Base-by-base conservation (phyloP, 164 flowering plant species). In the Stephania yunnanensis region DNA sequence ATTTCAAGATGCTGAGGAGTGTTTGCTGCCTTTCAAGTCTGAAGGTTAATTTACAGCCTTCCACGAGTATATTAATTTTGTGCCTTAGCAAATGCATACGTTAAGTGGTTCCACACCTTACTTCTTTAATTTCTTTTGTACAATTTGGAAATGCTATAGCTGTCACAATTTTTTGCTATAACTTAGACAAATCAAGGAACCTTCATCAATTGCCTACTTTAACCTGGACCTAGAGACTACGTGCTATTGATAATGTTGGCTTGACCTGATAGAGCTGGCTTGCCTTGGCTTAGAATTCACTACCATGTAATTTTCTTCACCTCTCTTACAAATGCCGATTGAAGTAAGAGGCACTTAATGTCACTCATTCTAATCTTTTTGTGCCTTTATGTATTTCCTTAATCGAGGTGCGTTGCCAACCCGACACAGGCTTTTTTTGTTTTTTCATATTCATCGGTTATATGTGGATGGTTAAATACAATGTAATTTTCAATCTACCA, bases 1-100 rank as follows among this genome's bases (percentile, higher is more conserved):
- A 69, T 93, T 84, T 82, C 87, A 84, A 74, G 83, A 85, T 87
- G 91, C 89, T 44, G 87, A 87, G 66, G 89, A 85, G 25, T 88
- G 94, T 75, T 19, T 89, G 46, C 48, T 80, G 76, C 89, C 93
- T 68, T 78, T 91, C 45, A 89, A 81, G 81, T 78, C 83, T 11
- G 92, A 89, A 84, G 91, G 93, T 73, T 53, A n/a, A n/a, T n/a
- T n/a, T 89, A 52, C 81, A 79, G 73, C 85, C 80, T 70, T 83
- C 92, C 13, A 82, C 88, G 31, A 85, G 83, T 75, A 76, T 83
- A 53, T 90, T 86, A n/a, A n/a, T n/a, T n/a, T 78, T 91, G 91
- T 77, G 87, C 85, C 15, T 76, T 93, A 48, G 96, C 98, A 73
- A 89, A 90, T 82, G 96, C 93, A 64, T 91, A 87, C 52, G 63